Conservation (phyloP, 1,139 yeast genomes). For the Suhomyces choctaworum region DNA sequence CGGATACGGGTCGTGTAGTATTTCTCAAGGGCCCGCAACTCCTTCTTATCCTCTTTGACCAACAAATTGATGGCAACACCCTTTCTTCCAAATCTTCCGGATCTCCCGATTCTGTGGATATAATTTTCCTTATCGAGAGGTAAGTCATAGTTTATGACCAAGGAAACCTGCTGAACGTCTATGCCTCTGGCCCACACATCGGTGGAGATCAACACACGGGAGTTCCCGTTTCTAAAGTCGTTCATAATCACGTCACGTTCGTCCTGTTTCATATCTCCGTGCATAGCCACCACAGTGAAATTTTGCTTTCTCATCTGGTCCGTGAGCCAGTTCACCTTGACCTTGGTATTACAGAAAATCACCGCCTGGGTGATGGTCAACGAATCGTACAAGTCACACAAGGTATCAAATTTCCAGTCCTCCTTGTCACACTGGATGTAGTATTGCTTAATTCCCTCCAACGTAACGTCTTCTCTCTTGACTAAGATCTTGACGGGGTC, state of each 20-base stretch:
- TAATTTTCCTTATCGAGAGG: slow-evolving; percentile 87
- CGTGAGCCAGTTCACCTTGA: slow-evolving; percentile 89
- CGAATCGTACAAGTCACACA: slow-evolving; percentile 93
- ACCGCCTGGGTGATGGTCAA: slow-evolving; percentile 94
- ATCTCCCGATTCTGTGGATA: slow-evolving; percentile 90
- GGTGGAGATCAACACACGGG: slow-evolving; percentile 87
- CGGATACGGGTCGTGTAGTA: slow-evolving; percentile 76
- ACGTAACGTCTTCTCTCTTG: slow-evolving; percentile 81
- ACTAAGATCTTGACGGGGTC: slow-evolving; percentile 91
- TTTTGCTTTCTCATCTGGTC: slow-evolving; percentile 76
- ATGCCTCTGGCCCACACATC: slow-evolving; percentile 99
- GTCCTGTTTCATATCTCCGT: slow-evolving; percentile 95
- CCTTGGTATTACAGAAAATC: slow-evolving; percentile 89
- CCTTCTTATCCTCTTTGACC: slow-evolving; percentile 64
- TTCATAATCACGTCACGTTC: slow-evolving; percentile 89
- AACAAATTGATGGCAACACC: slow-evolving; percentile 92
- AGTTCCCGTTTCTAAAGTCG: slow-evolving; percentile 75
- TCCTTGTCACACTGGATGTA: slow-evolving; percentile 85
- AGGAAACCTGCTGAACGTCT: slow-evolving; percentile 95
- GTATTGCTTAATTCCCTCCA: slow-evolving; percentile 89
- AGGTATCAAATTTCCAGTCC: slow-evolving; percentile 93
- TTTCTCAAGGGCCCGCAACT: slow-evolving; percentile 68
- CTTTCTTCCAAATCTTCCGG: slow-evolving; percentile 94
- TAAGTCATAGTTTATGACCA: slow-evolving; percentile 89
- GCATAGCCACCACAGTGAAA: slow-evolving; percentile 92